Evolutionary conservation across 371 early-diverging fungal species (phyloP).

Genomic region (Apophysomyces elegans): DNA sequence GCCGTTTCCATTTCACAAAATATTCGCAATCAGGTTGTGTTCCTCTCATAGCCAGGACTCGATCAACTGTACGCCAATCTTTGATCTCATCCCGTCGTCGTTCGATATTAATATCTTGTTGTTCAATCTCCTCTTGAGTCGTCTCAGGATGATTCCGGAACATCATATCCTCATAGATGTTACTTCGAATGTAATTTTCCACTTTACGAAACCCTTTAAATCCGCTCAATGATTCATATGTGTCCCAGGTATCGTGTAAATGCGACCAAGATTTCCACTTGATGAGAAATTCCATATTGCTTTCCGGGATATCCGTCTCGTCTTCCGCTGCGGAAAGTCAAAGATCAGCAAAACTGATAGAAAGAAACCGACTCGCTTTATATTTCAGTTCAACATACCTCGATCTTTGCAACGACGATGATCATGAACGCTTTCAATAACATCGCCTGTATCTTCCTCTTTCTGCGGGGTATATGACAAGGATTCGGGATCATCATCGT

Average conservation of each 20-base stretch:
- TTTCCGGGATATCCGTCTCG: constrained; percentile 53
- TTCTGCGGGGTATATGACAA: constrained; percentile 24
- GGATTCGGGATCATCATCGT: constrained; percentile 33
- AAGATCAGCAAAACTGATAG: constrained; percentile 5
- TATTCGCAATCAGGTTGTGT: constrained; percentile 68
- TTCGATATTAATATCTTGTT: constrained; percentile 81
- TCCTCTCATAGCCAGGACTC: constrained; percentile 78
- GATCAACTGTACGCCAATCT: constrained; percentile 88
- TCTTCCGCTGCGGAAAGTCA: constrained; percentile 33
- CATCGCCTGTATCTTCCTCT: constrained; percentile 63
- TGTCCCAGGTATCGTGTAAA: constrained; percentile 93
- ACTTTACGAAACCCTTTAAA: constrained; percentile 91
- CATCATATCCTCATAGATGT: constrained; percentile 64
- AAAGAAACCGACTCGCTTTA: neutral
- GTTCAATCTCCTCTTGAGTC: constrained; percentile 87
- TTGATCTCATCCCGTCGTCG: constrained; percentile 81
- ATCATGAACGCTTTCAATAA: constrained; percentile 67
- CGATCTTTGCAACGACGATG: constrained; percentile 44
- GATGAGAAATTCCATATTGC: constrained; percentile 81
- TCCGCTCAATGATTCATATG: constrained; percentile 59
- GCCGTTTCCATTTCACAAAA: constrained; percentile 89
- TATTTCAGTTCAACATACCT: constrained; percentile 15
- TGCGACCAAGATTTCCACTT: constrained; percentile 95
- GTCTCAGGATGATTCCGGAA: constrained; percentile 72
- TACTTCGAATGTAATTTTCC: constrained; percentile 82